phyloP scores from a whole-genome alignment of 1,284 basidiomycete genomes.

The Sporisorium exsertum region DNA sequence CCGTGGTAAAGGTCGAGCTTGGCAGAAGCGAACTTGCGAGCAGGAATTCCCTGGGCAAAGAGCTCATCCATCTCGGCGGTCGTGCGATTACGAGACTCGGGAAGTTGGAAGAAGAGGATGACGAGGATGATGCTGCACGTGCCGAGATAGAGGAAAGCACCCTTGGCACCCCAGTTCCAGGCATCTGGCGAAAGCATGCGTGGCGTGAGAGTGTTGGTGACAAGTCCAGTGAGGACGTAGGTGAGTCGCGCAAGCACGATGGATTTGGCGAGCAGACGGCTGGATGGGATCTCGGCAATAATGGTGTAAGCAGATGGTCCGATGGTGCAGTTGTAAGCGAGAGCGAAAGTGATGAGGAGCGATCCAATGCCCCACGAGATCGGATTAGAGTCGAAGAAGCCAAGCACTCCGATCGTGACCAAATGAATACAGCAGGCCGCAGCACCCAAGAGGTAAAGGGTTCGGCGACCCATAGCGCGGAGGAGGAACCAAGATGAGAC shows the following conservation, averaged over 20 bases:
- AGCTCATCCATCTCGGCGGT: constrained; percentile 60
- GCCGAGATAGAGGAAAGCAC: constrained; percentile 70
- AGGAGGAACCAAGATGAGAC: constrained; percentile 71
- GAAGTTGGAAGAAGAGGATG: constrained; percentile 60
- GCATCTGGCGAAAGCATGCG: constrained; percentile 70
- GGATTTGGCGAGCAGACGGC: constrained; percentile 72
- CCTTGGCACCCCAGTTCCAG: constrained; percentile 71
- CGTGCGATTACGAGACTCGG: constrained; percentile 54
- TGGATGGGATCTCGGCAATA: constrained; percentile 71
- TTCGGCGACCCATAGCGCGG: constrained; percentile 69
- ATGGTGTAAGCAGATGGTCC: constrained; percentile 71
- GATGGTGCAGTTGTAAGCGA: constrained; percentile 69
- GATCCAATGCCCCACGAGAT: constrained; percentile 69
- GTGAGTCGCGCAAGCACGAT: constrained; percentile 72
- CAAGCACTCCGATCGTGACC: constrained; percentile 72
- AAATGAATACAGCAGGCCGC: constrained; percentile 69
- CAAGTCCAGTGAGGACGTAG: constrained; percentile 67
- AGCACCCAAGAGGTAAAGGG: constrained; percentile 72
- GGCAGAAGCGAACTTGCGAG: constrained; percentile 64
- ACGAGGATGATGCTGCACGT: constrained; percentile 55
- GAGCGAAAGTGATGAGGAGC: constrained; percentile 71
- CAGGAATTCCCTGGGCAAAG: constrained; percentile 59
- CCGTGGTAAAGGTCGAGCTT: background rate
- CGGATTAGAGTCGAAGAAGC: constrained; percentile 29
- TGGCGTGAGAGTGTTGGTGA: constrained; percentile 71